Evolutionary conservation across 805 yeast species (phyloP).

Genomic region (Metschnikowia similis): DNA sequence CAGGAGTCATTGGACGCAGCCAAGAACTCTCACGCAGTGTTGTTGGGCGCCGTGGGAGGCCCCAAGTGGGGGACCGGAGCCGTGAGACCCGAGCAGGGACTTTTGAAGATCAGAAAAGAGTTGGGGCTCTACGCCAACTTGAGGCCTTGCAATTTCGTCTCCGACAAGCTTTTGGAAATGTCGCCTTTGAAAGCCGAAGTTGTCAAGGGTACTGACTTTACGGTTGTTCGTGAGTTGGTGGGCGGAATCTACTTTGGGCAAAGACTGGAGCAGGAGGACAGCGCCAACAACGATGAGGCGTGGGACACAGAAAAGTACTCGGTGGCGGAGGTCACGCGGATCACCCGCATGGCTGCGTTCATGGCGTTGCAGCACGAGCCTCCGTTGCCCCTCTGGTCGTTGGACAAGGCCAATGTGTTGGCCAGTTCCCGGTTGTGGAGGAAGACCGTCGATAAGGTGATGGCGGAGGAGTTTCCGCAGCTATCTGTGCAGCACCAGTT

Average conservation of each 20-base stretch:
- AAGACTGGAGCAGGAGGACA: conserved; percentile 85
- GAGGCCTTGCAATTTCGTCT: conserved; percentile 92
- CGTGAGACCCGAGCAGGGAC: conserved; percentile 97
- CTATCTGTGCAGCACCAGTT: conserved; percentile 86
- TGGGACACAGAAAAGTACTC: conserved; percentile 92
- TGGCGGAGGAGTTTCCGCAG: conserved; percentile 85
- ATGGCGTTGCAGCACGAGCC: conserved; percentile 91
- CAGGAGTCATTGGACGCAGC: conserved; percentile 81
- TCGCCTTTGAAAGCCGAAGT: conserved; percentile 84
- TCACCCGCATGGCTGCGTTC: conserved; percentile 97
- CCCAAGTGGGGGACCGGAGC: conserved; percentile 98
- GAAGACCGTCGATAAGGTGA: conserved; percentile 81
- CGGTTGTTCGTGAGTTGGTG: conserved; percentile 92
- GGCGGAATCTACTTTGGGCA: conserved; percentile 99
- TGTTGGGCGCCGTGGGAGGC: conserved; percentile 97
- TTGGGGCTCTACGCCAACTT: conserved; percentile 90
- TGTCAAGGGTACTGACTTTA: conserved; percentile 87
- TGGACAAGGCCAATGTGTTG: conserved; percentile 95
- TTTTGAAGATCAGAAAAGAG: conserved; percentile 90
- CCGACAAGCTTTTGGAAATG: conserved; percentile 76
- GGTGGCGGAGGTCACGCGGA: conserved; percentile 89
- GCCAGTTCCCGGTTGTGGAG: conserved; percentile 98
- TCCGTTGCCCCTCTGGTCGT: conserved; percentile 91
- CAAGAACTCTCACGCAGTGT: conserved; percentile 87
- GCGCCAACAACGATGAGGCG: conserved; percentile 61